Conservation (phyloP, 768 basidiomycete species). For the Tricholoma hemisulphureum region DNA sequence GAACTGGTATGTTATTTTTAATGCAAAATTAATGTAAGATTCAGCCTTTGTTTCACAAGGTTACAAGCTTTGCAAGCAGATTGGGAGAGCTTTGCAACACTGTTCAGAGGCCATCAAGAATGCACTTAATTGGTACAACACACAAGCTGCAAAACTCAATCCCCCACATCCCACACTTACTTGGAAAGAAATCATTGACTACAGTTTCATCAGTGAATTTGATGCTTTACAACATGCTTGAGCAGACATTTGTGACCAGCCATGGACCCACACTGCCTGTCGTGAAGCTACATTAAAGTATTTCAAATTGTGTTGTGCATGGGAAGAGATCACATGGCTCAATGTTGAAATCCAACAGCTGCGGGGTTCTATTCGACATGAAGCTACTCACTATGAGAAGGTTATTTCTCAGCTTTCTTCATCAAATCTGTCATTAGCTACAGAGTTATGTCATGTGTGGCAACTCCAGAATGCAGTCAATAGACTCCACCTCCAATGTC, state of each 20-base stretch:
- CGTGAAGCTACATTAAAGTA: slow-evolving; percentile 12
- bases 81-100: neutral
- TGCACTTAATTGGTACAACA: no score
- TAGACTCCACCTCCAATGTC: neutral
- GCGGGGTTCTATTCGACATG: slow-evolving; percentile 11
- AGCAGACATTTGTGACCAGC: slow-evolving; percentile 10
- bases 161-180: slow-evolving; percentile 15
- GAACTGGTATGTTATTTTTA: slow-evolving; percentile 22
- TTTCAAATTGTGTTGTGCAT: slow-evolving; percentile 20
- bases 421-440: neutral
- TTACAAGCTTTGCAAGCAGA: neutral
- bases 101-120: slow-evolving; percentile 8
- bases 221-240: slow-evolving; percentile 17
- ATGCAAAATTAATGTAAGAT: neutral
- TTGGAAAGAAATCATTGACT: slow-evolving; percentile 27
- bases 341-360: slow-evolving; percentile 24
- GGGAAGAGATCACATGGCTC: slow-evolving; percentile 22
- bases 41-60: neutral
- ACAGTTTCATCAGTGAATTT: no score
- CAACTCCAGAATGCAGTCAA: neutral
- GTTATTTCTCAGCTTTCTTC: neutral
- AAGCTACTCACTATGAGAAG: neutral
- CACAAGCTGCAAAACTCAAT: slow-evolving; percentile 16
- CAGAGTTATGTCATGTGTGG: neutral
- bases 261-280: slow-evolving; percentile 20